Base-by-base conservation (phyloP, 2,329 filamentous ascomycete genomes). In the Colletotrichum sp. region DNA sequence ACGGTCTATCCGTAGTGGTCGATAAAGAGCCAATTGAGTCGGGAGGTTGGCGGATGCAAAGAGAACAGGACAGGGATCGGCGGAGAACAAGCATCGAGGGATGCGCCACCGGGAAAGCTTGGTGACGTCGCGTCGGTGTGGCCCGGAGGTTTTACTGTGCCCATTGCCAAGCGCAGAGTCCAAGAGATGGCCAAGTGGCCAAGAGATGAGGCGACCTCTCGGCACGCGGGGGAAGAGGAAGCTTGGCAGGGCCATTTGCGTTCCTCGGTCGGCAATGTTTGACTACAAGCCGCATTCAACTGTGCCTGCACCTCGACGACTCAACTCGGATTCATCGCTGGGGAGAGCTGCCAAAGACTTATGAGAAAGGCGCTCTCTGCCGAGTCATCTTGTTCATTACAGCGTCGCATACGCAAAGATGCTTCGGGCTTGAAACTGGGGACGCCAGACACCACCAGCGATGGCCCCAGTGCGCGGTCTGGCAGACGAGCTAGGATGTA, bases 131-230 rank as follows among this genome's bases (percentile, higher is more conserved):
- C 38, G 38, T n/a, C 38, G 38, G 18, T n/a, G 38, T 48, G 18
- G 18, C 38, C 43, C 66, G 43, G 66, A 64, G 66, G 59, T 4
- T 52, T 52, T 52, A 9, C 12, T 48, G 67, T 62, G 72, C 61
- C 30, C 10, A 63, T 56, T 34, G 73, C 73, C 69, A 74, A 70
- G 73, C 18, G 73, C 18, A 34, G 30, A 32, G 36, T 12, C 34
- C 58, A 73, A 67, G 73, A 71, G 65, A 74, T 70, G 71, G 71
- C 73, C 43, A 21, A 52, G 43, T 52, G 43, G 43, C 43, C 73
- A 75, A 75, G 73, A 75, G 73, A 73, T 73, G 63, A 73, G 63
- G 69, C 62, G 43, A 61, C 62, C 55, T 74, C 72, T 72, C 69
- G 69, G 73, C 69, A 32, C 38, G 16, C 30, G 56, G 63, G 36